Base-by-base conservation (phyloP, 2,329 filamentous ascomycete genomes). In the Claviceps monticola region DNA sequence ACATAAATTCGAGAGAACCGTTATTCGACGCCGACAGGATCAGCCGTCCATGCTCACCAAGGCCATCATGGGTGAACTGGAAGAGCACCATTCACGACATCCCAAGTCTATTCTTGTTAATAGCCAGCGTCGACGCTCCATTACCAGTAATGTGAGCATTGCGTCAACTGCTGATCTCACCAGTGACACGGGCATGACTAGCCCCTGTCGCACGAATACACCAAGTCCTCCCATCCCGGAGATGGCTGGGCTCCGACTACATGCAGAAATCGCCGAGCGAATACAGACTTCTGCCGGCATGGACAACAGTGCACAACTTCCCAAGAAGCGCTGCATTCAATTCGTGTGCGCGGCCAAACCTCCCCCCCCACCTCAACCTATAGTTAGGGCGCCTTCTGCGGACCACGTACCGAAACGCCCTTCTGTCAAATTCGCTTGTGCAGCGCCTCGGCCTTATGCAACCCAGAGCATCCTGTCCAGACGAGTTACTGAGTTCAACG, bases 171-270 rank as follows among this genome's bases (percentile, higher is more conserved):
- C 86, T 39, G 91, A 96, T 57, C 75, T 97, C 53, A 96, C 89
- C n/a, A 96, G 90, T 67, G 93, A 96, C 62, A 93, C 87, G 53
- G 90, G 88, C 54, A 71, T 94, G 54, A 95, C 90, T 17, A 96
- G 88, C 61, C 89, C 91, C 43, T 85, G 88, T n/a, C 77, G 88
- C 52, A 87, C 88, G 38, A 88, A 81, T 65, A 91, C 88, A 0
- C 88, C 90, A 1, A 97, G 91, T 62, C 91, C 93, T 17, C 88
- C 88, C n/a, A 74, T 84, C 2, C 81, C 82, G 4, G 75, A 82
- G 17, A 72, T 79, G 50, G 69, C 71, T 19, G 72, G 75, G 51
- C 63, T 69, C 7, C 69, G 67, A 26, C 56, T 76, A 37, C 63
- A 68, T 43, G 55, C 67, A 54, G 61, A 65, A 49, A 53, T 56